These are phyloP conservation scores for Microsporum audouinii DNA, from an alignment of 2,329 filamentous ascomycete species.

Conservation along the genomic window DNA sequence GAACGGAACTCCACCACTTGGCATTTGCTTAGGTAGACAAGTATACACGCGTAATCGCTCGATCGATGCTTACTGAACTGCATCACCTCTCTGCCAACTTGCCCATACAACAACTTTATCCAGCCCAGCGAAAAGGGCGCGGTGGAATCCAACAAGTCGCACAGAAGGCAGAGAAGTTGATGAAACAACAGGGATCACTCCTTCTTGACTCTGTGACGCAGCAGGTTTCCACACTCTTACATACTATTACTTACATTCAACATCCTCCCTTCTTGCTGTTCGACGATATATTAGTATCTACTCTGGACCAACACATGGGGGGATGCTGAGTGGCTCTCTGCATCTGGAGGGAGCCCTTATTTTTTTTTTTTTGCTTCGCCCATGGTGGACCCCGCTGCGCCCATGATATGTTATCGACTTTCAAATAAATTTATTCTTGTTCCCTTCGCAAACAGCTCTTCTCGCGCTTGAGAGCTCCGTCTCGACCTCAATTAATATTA, in stretches of 20 bases:
- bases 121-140: not conserved
- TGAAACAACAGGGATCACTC: not conserved
- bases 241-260: not conserved
- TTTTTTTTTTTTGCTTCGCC: not conserved
- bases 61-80: not conserved
- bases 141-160: not conserved
- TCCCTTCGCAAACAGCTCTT: not conserved
- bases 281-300: not conserved
- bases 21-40: not conserved
- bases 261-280: not conserved
- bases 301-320: not conserved
- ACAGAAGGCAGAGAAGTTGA: not conserved
- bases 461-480: not conserved
- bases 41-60: not conserved
- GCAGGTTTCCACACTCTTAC: not conserved
- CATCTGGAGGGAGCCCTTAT: not conserved
- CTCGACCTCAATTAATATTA: not conserved
- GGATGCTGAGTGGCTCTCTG: not conserved
- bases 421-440: not conserved
- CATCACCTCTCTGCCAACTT: too few relatives aligned
- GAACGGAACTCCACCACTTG: constrained; percentile 1
- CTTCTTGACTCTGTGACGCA: not conserved
- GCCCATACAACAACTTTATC: too few relatives aligned
- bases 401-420: not conserved
- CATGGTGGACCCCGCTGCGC: not conserved